A percentile compares a stretch with the other conserved stretches of the same genome.
phyloP scores from a whole-genome alignment of 441 rosid species.

The Populus hybrid region DNA sequence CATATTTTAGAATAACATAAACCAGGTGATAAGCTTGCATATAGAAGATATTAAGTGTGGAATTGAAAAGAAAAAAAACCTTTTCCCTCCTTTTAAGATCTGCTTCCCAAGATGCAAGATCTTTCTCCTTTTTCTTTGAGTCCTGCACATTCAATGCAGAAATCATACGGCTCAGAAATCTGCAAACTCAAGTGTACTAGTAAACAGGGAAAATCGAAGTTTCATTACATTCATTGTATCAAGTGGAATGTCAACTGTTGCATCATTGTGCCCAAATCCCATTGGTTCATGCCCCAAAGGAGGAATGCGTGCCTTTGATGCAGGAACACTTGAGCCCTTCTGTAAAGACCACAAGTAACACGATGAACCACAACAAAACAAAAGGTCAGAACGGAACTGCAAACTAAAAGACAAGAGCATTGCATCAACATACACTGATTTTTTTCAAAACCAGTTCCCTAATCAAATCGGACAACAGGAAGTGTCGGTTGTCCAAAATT shows the following conservation, averaged over 20 bases:
- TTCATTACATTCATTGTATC: slow-evolving; percentile 65
- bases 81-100: slow-evolving; percentile 82
- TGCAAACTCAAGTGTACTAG: not conserved
- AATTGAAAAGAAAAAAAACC: slow-evolving; percentile 34
- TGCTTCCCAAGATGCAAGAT: slow-evolving; percentile 84
- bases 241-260: slow-evolving; percentile 84
- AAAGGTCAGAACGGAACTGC: not conserved
- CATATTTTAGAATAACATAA: not conserved
- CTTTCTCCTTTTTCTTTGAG: slow-evolving; percentile 67
- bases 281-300: slow-evolving; percentile 47
- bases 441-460: not conserved
- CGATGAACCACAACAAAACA: not conserved
- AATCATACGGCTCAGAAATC: slow-evolving; percentile 11
- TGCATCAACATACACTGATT: not conserved
- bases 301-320: slow-evolving; percentile 48
- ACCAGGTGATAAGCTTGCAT: not conserved
- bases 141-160: slow-evolving; percentile 40
- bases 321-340: slow-evolving; percentile 56
- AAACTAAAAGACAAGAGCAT: not conserved
- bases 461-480: not conserved
- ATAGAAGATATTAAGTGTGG: not conserved
- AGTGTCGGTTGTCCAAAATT: not conserved
- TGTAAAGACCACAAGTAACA: slow-evolving; percentile 22
- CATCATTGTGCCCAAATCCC: slow-evolving; percentile 68
- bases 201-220: not conserved